Conservation (phyloP, 495 filamentous ascomycete genomes). For the Cercophora scortea region DNA sequence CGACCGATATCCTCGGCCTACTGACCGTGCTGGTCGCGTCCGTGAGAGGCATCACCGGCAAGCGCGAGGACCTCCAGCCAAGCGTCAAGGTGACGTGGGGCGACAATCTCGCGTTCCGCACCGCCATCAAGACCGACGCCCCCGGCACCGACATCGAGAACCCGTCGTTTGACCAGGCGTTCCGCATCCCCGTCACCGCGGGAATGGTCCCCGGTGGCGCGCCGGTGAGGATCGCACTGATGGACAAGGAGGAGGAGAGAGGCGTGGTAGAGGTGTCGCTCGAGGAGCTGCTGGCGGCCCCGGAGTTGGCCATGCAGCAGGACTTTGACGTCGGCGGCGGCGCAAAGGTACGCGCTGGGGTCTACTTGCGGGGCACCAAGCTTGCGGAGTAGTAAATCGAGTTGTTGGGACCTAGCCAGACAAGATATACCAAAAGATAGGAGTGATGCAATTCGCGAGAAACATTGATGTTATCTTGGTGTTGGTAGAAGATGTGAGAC, state of each 20-base stretch:
- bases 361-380: constrained; percentile 10
- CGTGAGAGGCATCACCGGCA: constrained; percentile 23
- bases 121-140: constrained; percentile 25
- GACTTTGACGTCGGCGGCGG: constrained; percentile 29
- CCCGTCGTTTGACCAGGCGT: constrained; percentile 31
- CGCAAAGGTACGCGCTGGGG: constrained; percentile 8
- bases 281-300: constrained; percentile 24
- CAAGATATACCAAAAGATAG: no score
- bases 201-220: constrained; percentile 22
- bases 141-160: constrained; percentile 35
- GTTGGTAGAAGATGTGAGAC: no score
- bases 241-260: constrained; percentile 25
- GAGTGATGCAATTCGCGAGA: no score
- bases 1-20: constrained; percentile 21
- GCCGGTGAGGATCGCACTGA: constrained; percentile 22
- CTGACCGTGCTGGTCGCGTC: constrained; percentile 29
- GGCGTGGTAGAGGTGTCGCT: constrained; percentile 29
- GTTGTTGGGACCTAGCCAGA: no score
- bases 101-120: constrained; percentile 20
- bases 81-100: constrained; percentile 34
- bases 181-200: constrained; percentile 23
- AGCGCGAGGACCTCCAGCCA: constrained; percentile 28
- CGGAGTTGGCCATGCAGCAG: constrained; percentile 21
- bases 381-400: constrained; percentile 3
- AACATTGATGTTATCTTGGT: no score